Evolutionary conservation across 306 rosid species (phyloP), one percentile per base, ranked within the genome.

Genomic region (Castanospermum australe): DNA sequence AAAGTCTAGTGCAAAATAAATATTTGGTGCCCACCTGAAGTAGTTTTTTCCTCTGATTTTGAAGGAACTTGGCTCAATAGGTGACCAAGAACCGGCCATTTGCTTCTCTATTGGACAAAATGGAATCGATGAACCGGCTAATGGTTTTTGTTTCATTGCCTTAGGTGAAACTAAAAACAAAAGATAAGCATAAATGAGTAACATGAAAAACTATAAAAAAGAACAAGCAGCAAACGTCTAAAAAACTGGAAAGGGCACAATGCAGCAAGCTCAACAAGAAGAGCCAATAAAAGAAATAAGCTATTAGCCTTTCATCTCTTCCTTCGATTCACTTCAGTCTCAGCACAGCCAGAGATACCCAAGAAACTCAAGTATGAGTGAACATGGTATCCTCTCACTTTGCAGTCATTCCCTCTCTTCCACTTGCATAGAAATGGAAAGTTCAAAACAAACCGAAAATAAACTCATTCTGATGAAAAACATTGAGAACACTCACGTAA

Each of bases 1-100:
- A 68, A 5, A 45, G 32, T 8, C 51, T 13, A 71, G 64, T 47
- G 9, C 7, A 28, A 45, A 68, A 20, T 28, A 66, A 45, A 61
- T 4, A 52, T 71, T 38, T 39, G 13, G 15, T 4, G 28, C 88
- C 61, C 80, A 94, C 99, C 95, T 91, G 12, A 91, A 59, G 86
- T 86, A 95, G 81, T 87, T 93, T 67, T 88, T 95, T 4, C 88
- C 99, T 87, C 99, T 84, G 76, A 95, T 92, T 91, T 88, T 90
- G 76, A 95, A 95, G 60, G 93, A 81, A 83, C 87, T 81, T 80
- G 99, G 91, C 68, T 95, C 98, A 81, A 93, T 81, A 42, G 85
- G 89, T 22, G 96, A 95, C 99, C 99, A 95, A 63, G 93, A 89
- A 80, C 96, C 88, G 1, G 87, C 84, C 82, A 75, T 76, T 83